These are phyloP conservation scores for Penicillium sp. DNA, from an alignment of 2,329 filamentous ascomycete genomes.

Conservation along the genomic window DNA sequence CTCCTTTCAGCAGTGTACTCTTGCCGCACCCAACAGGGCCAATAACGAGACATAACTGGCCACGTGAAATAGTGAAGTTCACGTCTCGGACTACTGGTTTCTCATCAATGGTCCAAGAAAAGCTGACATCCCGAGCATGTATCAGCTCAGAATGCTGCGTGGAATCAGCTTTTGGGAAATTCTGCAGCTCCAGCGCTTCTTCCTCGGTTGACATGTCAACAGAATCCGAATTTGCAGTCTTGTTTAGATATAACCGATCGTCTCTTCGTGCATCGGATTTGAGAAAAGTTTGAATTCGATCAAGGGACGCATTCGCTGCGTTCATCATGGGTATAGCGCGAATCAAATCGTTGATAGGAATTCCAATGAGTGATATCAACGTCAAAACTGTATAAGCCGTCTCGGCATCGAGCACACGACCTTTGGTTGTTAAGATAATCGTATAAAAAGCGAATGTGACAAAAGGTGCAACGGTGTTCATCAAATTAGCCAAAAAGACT, in stretches of 20 bases:
- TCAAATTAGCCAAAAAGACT: constrained; percentile 31
- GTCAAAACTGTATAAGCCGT: constrained; percentile 25
- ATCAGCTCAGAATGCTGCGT: constrained; percentile 30
- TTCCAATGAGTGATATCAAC: constrained; percentile 22
- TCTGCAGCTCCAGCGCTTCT: constrained; percentile 32
- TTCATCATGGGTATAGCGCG: constrained; percentile 31
- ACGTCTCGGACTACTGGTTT: constrained; percentile 55
- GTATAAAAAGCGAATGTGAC: constrained; percentile 21
- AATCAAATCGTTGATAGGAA: constrained; percentile 21
- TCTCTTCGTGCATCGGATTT: constrained; percentile 39
- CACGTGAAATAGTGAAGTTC: constrained; percentile 54
- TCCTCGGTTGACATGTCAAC: constrained; percentile 35
- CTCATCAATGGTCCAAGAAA: constrained; percentile 62
- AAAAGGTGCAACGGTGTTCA: constrained; percentile 33
- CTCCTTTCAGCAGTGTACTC: constrained; percentile 55
- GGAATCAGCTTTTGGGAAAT: constrained; percentile 24
- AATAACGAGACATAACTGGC: constrained; percentile 61
- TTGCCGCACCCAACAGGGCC: constrained; percentile 65
- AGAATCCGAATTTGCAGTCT: constrained; percentile 32
- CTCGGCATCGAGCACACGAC: constrained; percentile 23
- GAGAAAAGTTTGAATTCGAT: constrained; percentile 37
- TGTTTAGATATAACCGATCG: constrained; percentile 51
- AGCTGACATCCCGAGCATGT: constrained; percentile 51
- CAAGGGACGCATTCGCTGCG: constrained; percentile 37
- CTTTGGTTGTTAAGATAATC: constrained; percentile 12